Percentiles rank a stretch among this genome's conserved stretches.
Conservation (phyloP, 305 asterid genomes). For the Fraxinus albicans region DNA sequence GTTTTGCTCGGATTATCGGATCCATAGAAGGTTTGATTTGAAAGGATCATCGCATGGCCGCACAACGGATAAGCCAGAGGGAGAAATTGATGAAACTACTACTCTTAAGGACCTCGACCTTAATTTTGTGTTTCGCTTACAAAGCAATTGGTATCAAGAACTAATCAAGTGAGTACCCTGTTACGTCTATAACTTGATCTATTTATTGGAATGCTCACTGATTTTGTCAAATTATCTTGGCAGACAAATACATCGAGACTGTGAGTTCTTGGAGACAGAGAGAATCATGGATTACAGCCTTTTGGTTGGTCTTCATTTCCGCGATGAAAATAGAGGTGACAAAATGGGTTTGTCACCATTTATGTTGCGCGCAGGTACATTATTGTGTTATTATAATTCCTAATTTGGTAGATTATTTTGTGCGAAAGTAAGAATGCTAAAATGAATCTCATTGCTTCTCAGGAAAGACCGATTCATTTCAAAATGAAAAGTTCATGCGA, state of each 20-base stretch:
- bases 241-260: slow-evolving; percentile 93
- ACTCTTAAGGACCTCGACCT: slow-evolving; percentile 96
- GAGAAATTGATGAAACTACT: slow-evolving; percentile 90
- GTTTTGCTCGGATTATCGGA: slow-evolving; percentile 92
- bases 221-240: slow-evolving; percentile 14
- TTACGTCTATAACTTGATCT: neutral
- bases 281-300: slow-evolving; percentile 97
- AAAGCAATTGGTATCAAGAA: slow-evolving; percentile 80
- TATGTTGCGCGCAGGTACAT: slow-evolving; percentile 71
- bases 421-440: slow-evolving; percentile 11
- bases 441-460: slow-evolving; percentile 30
- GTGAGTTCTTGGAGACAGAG: slow-evolving; percentile 88
- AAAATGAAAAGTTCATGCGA: slow-evolving; percentile 86
- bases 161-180: slow-evolving; percentile 69
- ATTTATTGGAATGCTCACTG: slow-evolving; percentile 13
- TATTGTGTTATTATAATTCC: neutral
- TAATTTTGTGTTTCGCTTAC: slow-evolving; percentile 74
- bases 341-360: slow-evolving; percentile 94
- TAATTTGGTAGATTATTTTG: slow-evolving; percentile 5
- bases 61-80: slow-evolving; percentile 67
- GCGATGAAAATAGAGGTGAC: slow-evolving; percentile 78
- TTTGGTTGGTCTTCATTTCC: slow-evolving; percentile 94
- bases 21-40: slow-evolving; percentile 88
- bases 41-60: slow-evolving; percentile 99
- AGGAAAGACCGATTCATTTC: slow-evolving; percentile 79